Percentiles rank a stretch among this genome's conserved stretches.
Conservation (phyloP, 257 asterid species). For the Gardenia jasminoides region DNA sequence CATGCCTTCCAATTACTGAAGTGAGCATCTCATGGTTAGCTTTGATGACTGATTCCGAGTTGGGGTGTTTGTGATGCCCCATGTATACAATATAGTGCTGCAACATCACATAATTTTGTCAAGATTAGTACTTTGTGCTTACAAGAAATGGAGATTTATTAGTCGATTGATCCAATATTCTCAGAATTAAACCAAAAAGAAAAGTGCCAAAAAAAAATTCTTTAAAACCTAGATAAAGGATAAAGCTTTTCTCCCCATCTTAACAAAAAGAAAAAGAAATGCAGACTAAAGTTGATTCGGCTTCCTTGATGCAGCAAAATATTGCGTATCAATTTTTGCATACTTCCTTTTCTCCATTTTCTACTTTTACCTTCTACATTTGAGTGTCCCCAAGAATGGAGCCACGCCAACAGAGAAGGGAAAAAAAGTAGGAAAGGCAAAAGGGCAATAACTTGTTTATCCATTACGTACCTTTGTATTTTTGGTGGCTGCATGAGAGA, state of each 20-base stretch:
- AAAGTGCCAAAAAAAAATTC: not conserved
- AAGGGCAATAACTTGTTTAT: not conserved
- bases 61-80: slow-evolving; percentile 53
- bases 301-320: too few relatives aligned
- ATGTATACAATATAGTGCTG: slow-evolving; percentile 68
- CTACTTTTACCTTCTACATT: not conserved
- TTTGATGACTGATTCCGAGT: slow-evolving; percentile 39
- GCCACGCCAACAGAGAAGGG: not conserved
- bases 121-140: not conserved
- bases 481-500: slow-evolving; percentile 24
- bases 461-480: slow-evolving; percentile 49
- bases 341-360: too few relatives aligned
- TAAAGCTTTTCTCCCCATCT: too few relatives aligned
- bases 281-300: not conserved
- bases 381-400: not conserved
- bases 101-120: not conserved
- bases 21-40: slow-evolving; percentile 53
- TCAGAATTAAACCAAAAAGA: not conserved
- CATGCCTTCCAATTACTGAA: slow-evolving; percentile 53
- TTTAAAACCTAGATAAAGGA: too few relatives aligned
- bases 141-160: not conserved
- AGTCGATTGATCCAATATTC: not conserved
- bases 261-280: not conserved
- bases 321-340: too few relatives aligned
- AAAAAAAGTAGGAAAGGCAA: not conserved